Percentiles rank a stretch among this genome's conserved stretches.
These are phyloP conservation scores for Malassezia japonica DNA, from an alignment of 1,284 basidiomycete genomes.

Conservation along the genomic window DNA sequence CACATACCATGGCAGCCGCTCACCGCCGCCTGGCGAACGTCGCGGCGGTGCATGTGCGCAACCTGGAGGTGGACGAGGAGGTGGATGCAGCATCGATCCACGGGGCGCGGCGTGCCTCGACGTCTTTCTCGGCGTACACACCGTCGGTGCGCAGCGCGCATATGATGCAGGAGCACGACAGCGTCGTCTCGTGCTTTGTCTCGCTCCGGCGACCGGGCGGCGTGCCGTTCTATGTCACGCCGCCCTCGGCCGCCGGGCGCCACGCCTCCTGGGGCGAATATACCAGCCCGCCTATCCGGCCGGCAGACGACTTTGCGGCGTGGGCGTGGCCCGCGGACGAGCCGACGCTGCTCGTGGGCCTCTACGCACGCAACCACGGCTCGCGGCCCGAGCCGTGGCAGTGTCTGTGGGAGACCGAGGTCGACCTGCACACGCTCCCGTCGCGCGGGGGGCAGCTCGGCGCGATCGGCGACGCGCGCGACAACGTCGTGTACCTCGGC, in stretches of 20 bases:
- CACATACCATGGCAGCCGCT: not conserved
- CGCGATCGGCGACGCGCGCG: not conserved
- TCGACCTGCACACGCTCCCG: not conserved
- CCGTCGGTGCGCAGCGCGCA: not conserved
- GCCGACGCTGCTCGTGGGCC: not conserved
- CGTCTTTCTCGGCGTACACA: too few relatives aligned
- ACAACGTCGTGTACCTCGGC: slow-evolving; percentile 3
- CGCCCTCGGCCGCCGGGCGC: not conserved
- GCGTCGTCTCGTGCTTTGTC: slow-evolving; percentile 9
- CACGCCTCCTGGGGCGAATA: slow-evolving; percentile 13
- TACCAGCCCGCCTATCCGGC: not conserved
- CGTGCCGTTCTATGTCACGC: slow-evolving; percentile 12
- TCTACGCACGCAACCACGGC: not conserved
- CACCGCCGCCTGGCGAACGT: not conserved
- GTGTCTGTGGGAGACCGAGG: slow-evolving; percentile 8
- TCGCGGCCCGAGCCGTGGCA: slow-evolving; percentile 4
- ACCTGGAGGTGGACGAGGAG: not conserved
- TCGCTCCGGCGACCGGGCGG: not conserved
- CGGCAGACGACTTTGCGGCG: not conserved
- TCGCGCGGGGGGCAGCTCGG: not conserved
- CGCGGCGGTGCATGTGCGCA: slow-evolving; percentile 5
- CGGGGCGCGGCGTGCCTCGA: too few relatives aligned
- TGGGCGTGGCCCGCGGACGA: not conserved
- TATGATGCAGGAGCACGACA: too few relatives aligned
- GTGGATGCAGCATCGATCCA: too few relatives aligned